Evolutionary conservation across 495 filamentous ascomycete species (phyloP).

Genomic region (Astrocystis sublimbata): DNA sequence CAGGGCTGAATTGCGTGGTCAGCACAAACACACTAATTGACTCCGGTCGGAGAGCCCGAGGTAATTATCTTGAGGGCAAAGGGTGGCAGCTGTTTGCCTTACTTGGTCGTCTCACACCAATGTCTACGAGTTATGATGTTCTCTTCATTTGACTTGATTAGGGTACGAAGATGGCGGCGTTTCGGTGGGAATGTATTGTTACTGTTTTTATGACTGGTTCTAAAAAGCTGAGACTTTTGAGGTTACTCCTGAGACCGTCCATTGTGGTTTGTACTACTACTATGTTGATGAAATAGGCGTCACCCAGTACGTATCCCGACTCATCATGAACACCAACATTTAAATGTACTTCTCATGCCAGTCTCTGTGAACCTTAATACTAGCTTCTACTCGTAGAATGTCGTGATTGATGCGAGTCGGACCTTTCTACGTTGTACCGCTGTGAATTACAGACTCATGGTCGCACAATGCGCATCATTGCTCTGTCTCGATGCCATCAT

Average conservation of each 20-base stretch:
- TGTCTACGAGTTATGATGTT: conserved; percentile 8
- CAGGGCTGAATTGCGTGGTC: no score
- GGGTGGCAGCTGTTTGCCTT: neutral
- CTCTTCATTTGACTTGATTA: neutral
- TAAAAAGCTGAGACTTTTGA: neutral
- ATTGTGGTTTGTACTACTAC: conserved; percentile 11
- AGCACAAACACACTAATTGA: no score
- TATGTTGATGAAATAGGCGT: conserved; percentile 1
- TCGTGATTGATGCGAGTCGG: neutral
- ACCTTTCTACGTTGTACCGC: neutral
- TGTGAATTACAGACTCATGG: no score
- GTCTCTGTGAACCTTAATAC: no score
- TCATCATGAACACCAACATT: neutral
- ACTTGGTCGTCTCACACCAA: neutral
- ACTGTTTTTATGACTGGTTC: neutral
- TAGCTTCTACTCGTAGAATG: neutral
- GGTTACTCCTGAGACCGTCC: neutral
- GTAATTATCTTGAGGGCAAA: neutral
- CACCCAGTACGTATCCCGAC: neutral
- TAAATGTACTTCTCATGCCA: no score
- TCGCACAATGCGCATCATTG: no score
- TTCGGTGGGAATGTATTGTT: neutral
- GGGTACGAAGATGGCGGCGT: conserved; percentile 1
- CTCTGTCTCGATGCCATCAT: no score
- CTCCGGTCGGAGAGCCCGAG: neutral